Percentiles rank a stretch among this genome's conserved stretches.
Conservation (phyloP, 768 basidiomycete genomes). For the Tricholoma hemisulphureum region DNA sequence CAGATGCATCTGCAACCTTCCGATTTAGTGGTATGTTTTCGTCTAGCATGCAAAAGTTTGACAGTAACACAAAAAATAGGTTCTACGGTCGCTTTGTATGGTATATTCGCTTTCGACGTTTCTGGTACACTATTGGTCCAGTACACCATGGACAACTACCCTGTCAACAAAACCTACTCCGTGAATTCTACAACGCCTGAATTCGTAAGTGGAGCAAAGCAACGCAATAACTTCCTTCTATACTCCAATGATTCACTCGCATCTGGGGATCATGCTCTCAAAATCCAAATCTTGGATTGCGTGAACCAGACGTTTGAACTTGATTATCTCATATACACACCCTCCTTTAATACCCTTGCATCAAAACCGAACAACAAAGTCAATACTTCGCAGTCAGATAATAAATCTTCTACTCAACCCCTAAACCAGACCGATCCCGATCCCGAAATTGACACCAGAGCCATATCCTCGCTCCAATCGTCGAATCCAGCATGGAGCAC, state of each 20-base stretch:
- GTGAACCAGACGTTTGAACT: not conserved
- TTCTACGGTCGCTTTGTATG: not conserved
- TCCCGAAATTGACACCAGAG: no score
- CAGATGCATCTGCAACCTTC: conserved; percentile 24
- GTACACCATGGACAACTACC: not conserved
- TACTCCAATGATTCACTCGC: conserved; percentile 1
- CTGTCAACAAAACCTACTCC: not conserved
- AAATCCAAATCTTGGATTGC: conserved; percentile 2
- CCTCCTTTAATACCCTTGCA: conserved; percentile 3
- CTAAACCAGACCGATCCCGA: not conserved
- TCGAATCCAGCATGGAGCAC: not conserved
- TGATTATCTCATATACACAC: conserved; percentile 10
- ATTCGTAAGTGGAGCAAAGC: not conserved
- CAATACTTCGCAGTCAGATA: no score
- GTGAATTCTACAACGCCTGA: not conserved
- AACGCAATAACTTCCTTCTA: not conserved
- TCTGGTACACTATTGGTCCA: not conserved
- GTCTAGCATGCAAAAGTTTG: not conserved
- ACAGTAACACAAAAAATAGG: not conserved
- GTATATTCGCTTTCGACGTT: not conserved
- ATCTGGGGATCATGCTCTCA: conserved; percentile 4
- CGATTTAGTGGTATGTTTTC: conserved; percentile 26
- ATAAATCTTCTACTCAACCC: not conserved
- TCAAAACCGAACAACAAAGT: not conserved
- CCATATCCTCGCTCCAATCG: not conserved